phyloP scores from a whole-genome alignment of 352 stramenopile species.

The Pythium periplocum region DNA sequence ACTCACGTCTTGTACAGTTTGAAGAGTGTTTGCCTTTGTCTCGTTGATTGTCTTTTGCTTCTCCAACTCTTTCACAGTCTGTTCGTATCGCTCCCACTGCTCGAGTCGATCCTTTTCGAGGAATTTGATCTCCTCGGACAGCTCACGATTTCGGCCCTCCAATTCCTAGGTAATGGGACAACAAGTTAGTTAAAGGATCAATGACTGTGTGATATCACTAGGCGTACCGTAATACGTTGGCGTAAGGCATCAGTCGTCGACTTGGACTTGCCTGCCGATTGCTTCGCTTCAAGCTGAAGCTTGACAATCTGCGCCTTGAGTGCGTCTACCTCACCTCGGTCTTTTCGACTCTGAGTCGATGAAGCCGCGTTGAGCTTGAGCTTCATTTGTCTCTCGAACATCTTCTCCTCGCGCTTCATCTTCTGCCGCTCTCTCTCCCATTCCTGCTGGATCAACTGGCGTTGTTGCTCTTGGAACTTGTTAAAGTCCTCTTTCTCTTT shows the following conservation, averaged over 20 bases:
- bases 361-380: conserved; percentile 50
- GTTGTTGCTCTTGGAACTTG: conserved; percentile 48
- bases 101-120: conserved; percentile 68
- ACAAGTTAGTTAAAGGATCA: no score
- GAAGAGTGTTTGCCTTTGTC: neutral
- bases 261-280: conserved; percentile 50
- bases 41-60: conserved; percentile 22
- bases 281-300: conserved; percentile 59
- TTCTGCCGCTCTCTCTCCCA: conserved; percentile 62
- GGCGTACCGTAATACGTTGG: conserved; percentile 50
- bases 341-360: conserved; percentile 53
- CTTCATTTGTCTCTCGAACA: conserved; percentile 72
- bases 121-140: conserved; percentile 74
- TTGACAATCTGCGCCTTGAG: conserved; percentile 83
- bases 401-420: conserved; percentile 68
- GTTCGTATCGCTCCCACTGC: conserved; percentile 70
- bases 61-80: conserved; percentile 35
- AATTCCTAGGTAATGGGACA: conserved; percentile 39
- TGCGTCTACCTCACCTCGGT: conserved; percentile 57
- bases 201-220: no score
- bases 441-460: conserved; percentile 51
- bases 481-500: conserved; percentile 44
- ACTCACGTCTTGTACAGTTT: conserved; percentile 13
- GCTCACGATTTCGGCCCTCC: conserved; percentile 67
- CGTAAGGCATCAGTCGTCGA: conserved; percentile 55